phyloP scores from a whole-genome alignment of 1,284 basidiomycete genomes.

The Boletellus deceptivus region DNA sequence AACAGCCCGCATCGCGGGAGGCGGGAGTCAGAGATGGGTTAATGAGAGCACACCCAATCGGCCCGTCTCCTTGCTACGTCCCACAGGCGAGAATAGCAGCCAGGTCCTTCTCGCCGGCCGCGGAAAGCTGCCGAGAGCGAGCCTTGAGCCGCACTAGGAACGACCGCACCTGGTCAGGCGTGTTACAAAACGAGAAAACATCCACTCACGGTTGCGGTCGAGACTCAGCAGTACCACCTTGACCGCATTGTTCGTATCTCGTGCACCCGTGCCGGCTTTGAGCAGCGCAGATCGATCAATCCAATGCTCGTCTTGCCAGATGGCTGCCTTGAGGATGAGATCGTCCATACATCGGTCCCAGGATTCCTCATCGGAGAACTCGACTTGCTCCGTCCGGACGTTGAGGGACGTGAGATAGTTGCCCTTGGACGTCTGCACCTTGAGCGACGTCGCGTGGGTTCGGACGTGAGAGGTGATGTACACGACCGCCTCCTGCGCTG shows the following conservation, averaged over 20 bases:
- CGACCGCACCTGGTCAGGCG: constrained; percentile 16
- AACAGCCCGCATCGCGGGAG: constrained; percentile 5
- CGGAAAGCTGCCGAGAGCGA: constrained; percentile 75
- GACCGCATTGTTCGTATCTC: constrained; percentile 49
- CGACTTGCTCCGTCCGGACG: constrained; percentile 84
- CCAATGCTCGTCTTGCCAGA: constrained; percentile 94
- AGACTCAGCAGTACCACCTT: constrained; percentile 90
- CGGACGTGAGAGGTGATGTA: constrained; percentile 81
- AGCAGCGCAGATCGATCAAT: constrained; percentile 77
- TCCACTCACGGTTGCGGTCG: constrained; percentile 84
- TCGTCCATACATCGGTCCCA: constrained; percentile 90
- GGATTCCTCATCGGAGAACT: constrained; percentile 57
- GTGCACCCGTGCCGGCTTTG: constrained; percentile 37
- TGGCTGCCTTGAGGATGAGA: constrained; percentile 85
- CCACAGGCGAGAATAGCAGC: constrained; percentile 56
- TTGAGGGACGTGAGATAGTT: constrained; percentile 88
- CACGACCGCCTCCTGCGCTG: constrained; percentile 68
- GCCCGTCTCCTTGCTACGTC: constrained; percentile 22
- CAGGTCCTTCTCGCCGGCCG: constrained; percentile 74
- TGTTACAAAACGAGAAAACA: constrained; percentile 2
- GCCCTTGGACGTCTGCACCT: constrained; percentile 92
- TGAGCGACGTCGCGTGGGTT: constrained; percentile 74
- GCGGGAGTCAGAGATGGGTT: constrained; percentile 2
- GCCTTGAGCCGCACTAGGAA: constrained; percentile 75
- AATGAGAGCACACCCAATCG: constrained; percentile 1